These are phyloP conservation scores for Xylariaceae sp. DNA, from an alignment of 2,329 filamentous ascomycete species.

Conservation along the genomic window DNA sequence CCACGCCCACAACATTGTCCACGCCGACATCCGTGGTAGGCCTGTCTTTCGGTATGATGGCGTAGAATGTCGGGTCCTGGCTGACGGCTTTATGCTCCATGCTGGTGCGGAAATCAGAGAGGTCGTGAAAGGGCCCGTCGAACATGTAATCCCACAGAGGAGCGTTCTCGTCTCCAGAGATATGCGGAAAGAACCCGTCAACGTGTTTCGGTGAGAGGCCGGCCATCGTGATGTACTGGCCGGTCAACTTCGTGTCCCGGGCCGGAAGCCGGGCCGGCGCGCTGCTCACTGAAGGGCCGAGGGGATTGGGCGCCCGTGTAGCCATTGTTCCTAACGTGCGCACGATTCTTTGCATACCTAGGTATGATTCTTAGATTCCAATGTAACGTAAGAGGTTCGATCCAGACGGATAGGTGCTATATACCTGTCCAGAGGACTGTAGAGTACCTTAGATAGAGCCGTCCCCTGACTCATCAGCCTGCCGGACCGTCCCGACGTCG, in stretches of 20 bases:
- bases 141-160: conserved; percentile 25
- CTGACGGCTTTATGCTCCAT: conserved; percentile 12
- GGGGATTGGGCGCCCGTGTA: neutral
- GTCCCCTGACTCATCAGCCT: too few species aligned
- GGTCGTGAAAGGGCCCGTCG: conserved; percentile 18
- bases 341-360: too few species aligned
- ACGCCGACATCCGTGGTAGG: conserved; percentile 2
- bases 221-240: conserved; percentile 18
- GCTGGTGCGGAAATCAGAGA: conserved; percentile 13
- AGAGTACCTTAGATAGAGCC: too few species aligned
- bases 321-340: neutral
- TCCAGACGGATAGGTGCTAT: too few species aligned
- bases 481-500: too few species aligned
- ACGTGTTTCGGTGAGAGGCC: conserved; percentile 15
- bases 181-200: conserved; percentile 15
- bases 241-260: conserved; percentile 7
- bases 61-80: conserved; percentile 20
- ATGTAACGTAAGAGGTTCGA: too few species aligned
- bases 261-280: neutral
- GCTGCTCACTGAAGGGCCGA: neutral
- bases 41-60: too few species aligned
- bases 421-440: too few species aligned
- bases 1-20: conserved; percentile 18
- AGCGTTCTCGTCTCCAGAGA: conserved; percentile 19
- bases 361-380: too few species aligned